A percentile compares a stretch with the other conserved stretches of the same genome.
Evolutionary conservation across 2,329 filamentous ascomycete species (phyloP).

Genomic region (Metarhizium brunneum): DNA sequence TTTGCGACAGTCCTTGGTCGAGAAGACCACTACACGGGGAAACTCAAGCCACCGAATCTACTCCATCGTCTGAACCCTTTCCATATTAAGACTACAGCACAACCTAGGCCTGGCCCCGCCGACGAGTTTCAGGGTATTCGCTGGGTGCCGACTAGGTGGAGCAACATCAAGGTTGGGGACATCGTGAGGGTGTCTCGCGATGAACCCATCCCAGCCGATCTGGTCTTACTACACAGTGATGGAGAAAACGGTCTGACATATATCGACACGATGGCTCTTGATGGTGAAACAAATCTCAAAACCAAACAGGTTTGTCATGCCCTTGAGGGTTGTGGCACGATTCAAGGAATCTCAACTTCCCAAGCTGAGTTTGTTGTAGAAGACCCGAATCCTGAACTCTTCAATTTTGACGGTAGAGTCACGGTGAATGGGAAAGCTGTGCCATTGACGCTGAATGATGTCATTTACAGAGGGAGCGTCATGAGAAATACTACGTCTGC

Average conservation of each 20-base stretch:
- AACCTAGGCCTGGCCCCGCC: slow-evolving; percentile 30
- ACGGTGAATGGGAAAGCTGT: slow-evolving; percentile 45
- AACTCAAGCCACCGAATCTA: slow-evolving; percentile 12
- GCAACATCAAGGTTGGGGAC: slow-evolving; percentile 39
- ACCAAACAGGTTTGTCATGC: slow-evolving; percentile 59
- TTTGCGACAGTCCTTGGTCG: slow-evolving; percentile 35
- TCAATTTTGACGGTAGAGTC: slow-evolving; percentile 65
- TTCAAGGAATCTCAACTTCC: slow-evolving; percentile 43
- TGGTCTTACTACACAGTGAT: slow-evolving; percentile 67
- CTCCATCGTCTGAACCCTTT: slow-evolving; percentile 24
- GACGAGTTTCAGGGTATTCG: slow-evolving; percentile 48
- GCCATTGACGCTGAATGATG: slow-evolving; percentile 71
- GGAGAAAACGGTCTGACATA: slow-evolving; percentile 75
- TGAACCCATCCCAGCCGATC: slow-evolving; percentile 73
- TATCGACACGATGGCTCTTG: slow-evolving; percentile 75
- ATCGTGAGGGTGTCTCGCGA: slow-evolving; percentile 50
- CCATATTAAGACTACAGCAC: slow-evolving; percentile 16
- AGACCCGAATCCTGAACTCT: slow-evolving; percentile 69
- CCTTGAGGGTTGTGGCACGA: slow-evolving; percentile 46
- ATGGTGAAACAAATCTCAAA: slow-evolving; percentile 77
- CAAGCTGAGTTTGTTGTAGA: slow-evolving; percentile 60
- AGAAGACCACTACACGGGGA: slow-evolving; percentile 23
- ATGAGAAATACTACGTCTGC: slow-evolving; percentile 69
- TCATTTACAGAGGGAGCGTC: slow-evolving; percentile 79
- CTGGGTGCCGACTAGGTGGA: slow-evolving; percentile 44